Conservation (phyloP, 2,329 filamentous ascomycete genomes). For the Colletotrichum magnum region DNA sequence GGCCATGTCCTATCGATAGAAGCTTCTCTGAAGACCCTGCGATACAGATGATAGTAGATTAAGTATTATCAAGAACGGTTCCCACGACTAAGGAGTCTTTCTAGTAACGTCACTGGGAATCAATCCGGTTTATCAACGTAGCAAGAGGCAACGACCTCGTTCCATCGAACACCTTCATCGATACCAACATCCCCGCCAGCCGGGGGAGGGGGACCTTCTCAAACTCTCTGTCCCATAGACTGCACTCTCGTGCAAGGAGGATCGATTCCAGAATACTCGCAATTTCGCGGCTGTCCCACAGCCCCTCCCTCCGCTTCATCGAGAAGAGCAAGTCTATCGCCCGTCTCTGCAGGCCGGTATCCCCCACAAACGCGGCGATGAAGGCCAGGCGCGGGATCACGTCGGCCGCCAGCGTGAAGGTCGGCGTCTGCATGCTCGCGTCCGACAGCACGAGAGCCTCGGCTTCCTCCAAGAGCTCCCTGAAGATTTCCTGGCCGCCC, state of each 20-base stretch:
- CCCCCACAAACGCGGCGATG: background rate
- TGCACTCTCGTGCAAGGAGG: conserved; percentile 2
- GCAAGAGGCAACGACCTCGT: conserved; percentile 3
- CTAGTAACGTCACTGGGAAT: too few relatives aligned
- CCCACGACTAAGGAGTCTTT: too few relatives aligned
- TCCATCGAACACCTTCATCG: conserved; percentile 3
- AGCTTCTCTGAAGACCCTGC: too few relatives aligned
- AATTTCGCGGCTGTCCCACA: conserved; percentile 44
- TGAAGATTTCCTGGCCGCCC: background rate
- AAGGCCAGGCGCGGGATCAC: conserved; percentile 20
- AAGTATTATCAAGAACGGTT: background rate
- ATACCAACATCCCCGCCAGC: conserved; percentile 14
- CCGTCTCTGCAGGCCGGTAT: background rate
- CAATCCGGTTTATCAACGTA: background rate
- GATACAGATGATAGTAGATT: too few relatives aligned
- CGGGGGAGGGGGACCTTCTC: conserved; percentile 14
- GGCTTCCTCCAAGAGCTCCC: conserved; percentile 13
- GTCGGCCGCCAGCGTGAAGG: conserved; percentile 22
- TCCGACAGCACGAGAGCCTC: background rate
- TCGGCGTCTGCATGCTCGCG: background rate
- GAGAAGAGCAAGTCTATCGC: conserved; percentile 37
- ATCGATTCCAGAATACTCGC: conserved; percentile 17
- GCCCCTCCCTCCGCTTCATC: conserved; percentile 42
- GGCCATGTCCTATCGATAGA: too few relatives aligned
- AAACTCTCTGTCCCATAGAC: conserved; percentile 7